phyloP scores from a whole-genome alignment of 1,284 basidiomycete genomes.

The Erythrobasidium hasegawianum region DNA sequence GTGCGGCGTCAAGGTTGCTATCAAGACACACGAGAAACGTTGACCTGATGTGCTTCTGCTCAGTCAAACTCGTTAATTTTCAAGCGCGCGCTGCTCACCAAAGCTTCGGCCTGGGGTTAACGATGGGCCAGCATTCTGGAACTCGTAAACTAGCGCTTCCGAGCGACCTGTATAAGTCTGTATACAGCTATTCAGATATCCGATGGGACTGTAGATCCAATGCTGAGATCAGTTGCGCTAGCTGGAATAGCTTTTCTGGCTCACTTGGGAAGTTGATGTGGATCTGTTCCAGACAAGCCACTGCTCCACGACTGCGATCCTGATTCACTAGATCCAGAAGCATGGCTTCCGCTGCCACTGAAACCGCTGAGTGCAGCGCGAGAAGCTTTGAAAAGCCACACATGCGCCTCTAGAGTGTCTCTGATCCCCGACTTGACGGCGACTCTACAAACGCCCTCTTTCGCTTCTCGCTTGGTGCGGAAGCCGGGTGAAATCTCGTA shows the following conservation, averaged over 20 bases:
- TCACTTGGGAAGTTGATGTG: no score
- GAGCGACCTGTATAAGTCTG: slow-evolving; percentile 2
- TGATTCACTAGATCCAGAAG: background rate
- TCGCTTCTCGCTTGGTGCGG: slow-evolving; percentile 23
- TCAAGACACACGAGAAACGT: slow-evolving; percentile 9
- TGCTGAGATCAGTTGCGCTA: no score
- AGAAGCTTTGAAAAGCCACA: slow-evolving; percentile 7
- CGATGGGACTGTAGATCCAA: slow-evolving; percentile 9
- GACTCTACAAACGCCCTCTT: slow-evolving; percentile 19
- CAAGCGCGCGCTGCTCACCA: background rate
- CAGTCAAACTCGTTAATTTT: background rate
- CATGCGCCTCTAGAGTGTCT: slow-evolving; percentile 8
- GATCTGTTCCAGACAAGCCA: no score
- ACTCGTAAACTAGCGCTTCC: slow-evolving; percentile 1
- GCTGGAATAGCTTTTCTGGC: no score
- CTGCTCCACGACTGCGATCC: no score
- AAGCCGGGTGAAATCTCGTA: slow-evolving; percentile 14
- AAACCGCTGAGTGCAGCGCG: background rate
- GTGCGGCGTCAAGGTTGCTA: background rate
- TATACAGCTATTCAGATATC: slow-evolving; percentile 11
- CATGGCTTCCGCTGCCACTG: background rate
- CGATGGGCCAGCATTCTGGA: background rate
- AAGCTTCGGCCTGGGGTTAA: background rate
- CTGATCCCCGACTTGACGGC: slow-evolving; percentile 11
- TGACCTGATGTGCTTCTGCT: background rate